Evolutionary conservation across 306 rosid species (phyloP), one percentile per base, ranked within the genome.

Genomic region (Alnus rubra): DNA sequence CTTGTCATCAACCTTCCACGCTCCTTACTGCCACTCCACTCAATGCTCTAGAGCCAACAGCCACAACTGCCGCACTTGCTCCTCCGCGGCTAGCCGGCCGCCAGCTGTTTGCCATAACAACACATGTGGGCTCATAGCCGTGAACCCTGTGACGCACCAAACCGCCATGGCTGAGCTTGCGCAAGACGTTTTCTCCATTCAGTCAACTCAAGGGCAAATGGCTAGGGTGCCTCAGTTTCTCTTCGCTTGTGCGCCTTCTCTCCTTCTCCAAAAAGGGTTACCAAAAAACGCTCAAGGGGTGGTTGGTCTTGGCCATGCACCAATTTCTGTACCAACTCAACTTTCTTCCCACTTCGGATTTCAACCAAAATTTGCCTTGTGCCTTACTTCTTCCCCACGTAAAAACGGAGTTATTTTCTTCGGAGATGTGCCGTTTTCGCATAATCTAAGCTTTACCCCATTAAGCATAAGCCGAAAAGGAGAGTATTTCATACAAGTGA

Each of bases 171-270:
- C 87, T 1, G 88, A 88, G 78, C 88, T 92, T 0, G 91, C 91
- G 1, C 80, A 87, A 73, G 93, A 92, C 33, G 77, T 82, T 1
- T 67, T 88, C 11, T 83, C 77, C 0, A 76, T 92, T 28, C 74
- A 45, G 7, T 19, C 81, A 30, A 45, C 86, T 13, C 67, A 3
- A 7, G 88, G 90, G 0, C 79, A 86, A 15, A 2, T 85, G 69
- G 76, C 65, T 9, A 72, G 28, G 0, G 23, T 79, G 59, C 90
- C 90, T 0, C 81, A 47, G 0, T 90, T 90, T 74, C 92, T 90
- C 63, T 92, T 90, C 10, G 87, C 87, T 3, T 92, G 94, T 30
- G 90, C 89, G 2, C 88, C 92, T 44, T 77, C 90, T 7, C 33
- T 7, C 2, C 77, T 90, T 0, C n/a, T 80, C 16, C 87, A 83